Base-by-base conservation (phyloP, 2,329 filamentous ascomycete genomes). In the Fusarium hainanense region DNA sequence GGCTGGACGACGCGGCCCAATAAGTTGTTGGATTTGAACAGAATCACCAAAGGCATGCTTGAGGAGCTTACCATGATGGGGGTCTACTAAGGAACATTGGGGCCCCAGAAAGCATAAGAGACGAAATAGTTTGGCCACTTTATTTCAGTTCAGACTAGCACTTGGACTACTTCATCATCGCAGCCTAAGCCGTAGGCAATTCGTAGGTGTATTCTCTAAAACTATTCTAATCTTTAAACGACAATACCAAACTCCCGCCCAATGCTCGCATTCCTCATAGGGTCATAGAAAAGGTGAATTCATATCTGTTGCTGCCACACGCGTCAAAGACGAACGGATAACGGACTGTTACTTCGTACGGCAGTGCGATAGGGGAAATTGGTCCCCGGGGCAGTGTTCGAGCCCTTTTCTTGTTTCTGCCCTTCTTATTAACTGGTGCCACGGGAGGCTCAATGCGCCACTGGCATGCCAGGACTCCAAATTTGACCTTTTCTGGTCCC, bases 391-490 rank as follows among this genome's bases (percentile, higher is more conserved):
- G 58, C 4, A 32, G 42, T 14, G 58, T 50, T 21, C 74, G 73
- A 20, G 46, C 58, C 20, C 69, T 68, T 43, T 75, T 73, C 64
- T 75, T 77, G 51, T 77, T 77, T 27, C 59, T 62, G 18, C 74
- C 75, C 50, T 77, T 77, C 57, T 74, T 74, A 18, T 74, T 74
- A 20, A 57, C 46, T 6, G 72, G 69, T 30, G 60, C 66, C 7
- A 34, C 25, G 3, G 66, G 66, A 12, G 72, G 70, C 18, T 55
- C 73, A 16, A 79, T 75, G 8, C 71, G 62, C 81, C 80, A 83
- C 66, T 84, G 79, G 63, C 81, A 84, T 2, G 78, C 80, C 40
- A 84, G 50, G 7, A 84, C 73, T 27, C 79, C 77, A 63, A 84
- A 84, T 16, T 78, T 70, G 49, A 84, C 83, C 9, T 70, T 69